Evolutionary conservation across 495 filamentous ascomycete species (phyloP).

Genomic region (Penicillium paxilli): DNA sequence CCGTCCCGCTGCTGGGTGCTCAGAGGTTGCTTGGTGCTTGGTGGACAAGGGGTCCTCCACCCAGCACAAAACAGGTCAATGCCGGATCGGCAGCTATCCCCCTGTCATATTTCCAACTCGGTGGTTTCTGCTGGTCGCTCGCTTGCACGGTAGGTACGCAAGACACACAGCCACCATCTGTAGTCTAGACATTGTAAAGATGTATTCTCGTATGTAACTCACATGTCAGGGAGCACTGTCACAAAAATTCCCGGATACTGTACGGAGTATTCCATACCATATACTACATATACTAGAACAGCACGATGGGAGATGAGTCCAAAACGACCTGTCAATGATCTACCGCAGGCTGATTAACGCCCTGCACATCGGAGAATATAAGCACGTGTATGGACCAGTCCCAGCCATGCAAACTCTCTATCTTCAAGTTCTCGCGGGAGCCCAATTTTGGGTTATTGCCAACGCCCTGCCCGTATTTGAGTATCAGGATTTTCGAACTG

Average conservation of each 20-base stretch:
- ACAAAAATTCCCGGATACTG: not conserved
- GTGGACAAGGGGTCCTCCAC: not conserved
- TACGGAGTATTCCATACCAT: not conserved
- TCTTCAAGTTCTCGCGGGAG: not conserved
- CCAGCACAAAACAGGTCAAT: not conserved
- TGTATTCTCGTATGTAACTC: too few relatives aligned
- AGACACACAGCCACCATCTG: too few relatives aligned
- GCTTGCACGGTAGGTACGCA: too few relatives aligned
- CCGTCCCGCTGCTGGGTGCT: not conserved
- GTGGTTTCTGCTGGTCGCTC: too few relatives aligned
- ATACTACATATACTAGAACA: not conserved
- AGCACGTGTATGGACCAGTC: not conserved
- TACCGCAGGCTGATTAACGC: not conserved
- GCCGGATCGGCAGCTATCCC: not conserved
- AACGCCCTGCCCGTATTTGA: not conserved
- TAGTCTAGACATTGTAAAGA: too few relatives aligned
- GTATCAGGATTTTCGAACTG: not conserved
- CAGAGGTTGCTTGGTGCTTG: not conserved
- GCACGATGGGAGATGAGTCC: not conserved
- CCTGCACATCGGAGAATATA: not conserved
- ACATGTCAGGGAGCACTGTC: too few relatives aligned
- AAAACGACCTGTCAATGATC: slow-evolving; percentile 1
- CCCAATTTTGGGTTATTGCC: not conserved
- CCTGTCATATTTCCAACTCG: not conserved
- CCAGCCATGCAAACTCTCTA: slow-evolving; percentile 1